Evolutionary conservation across 2,329 filamentous ascomycete genomes (phyloP), one percentile per base, ranked within the genome.

Genomic region (Lachnellula subtilissima): DNA sequence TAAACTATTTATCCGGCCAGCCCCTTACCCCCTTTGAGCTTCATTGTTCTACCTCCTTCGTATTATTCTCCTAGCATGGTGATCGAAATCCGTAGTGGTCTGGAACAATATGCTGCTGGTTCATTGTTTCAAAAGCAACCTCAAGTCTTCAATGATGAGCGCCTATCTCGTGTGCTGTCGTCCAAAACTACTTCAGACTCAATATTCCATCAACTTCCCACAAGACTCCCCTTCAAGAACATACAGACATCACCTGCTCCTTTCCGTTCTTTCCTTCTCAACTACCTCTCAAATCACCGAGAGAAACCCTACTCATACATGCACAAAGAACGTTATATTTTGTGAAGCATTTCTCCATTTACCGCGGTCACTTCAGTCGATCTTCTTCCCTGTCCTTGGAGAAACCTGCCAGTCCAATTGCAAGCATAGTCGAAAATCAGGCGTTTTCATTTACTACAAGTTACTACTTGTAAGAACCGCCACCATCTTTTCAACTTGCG

Each of bases 21-120:
- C 43, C 48, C 45, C 45, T n/a, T 50, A 8, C 52, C 42, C 25
- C 47, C 43, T 59, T 50, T 39, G 48, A 50, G 37, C 28, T 25
- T 28, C 42, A 52, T 54, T 52, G 50, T 48, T 52, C 45, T 39
- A 23, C 17, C 42, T 42, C 53, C 55, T 62, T 64, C 53, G 54
- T 61, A 59, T 59, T 59, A 53, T 53, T 45, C 53, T 57, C 25
- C 17, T 15, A 17, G 28, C 40, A 22, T 22, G n/a, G 35, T 23
- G n/a, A 37, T 5, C 32, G 23, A 7, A 8, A 32, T 32, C 11
- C n/a, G 2, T 22, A 9, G 1, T 17, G 32, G 36, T 22, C 39
- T 42, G 15, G 40, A 40, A 19, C 32, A 37, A 50, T 25, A 50
- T 45, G 48, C 15, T 49, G 48, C 48, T 43, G 43, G 40, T 54